Base-by-base conservation (phyloP, 306 rosid genomes). In the Cicer pinnatifidum region DNA sequence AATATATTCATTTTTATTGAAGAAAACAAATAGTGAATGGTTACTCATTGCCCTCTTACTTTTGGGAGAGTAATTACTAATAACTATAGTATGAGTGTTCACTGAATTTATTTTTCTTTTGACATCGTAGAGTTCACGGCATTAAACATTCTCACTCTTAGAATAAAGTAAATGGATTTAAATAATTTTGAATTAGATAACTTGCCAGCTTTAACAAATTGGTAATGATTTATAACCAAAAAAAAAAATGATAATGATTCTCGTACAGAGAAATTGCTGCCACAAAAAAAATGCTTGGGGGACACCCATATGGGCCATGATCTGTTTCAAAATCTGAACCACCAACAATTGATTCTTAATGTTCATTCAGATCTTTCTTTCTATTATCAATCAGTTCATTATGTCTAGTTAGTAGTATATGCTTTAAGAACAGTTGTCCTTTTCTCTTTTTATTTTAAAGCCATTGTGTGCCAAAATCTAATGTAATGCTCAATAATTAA, bases 131-230 rank as follows among this genome's bases (percentile, higher is more conserved):
- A 28, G 33, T 28, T 28, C 33, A 28, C 33, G 3, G 33, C 33
- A 28, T 28, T 48, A n/a, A 48, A 48, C 54, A 47, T 12, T 48
- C 54, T 48, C 17, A 48, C 17, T 5, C 1, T 7, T 7, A 54
- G 13, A 54, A 54, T 9, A 54, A 17, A 35, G 33, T 9, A 57
- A 11, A 57, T 8, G 15, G 3, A 23, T 23, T 39, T 9, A 10
- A 5, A 11, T 6, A 9, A 11, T 59, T 33, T 35, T 38, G 73
- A 46, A 13, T 28, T 8, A 15, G 51, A 7, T 1, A 4, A 15
- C 28, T 23, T 67, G 71, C 41, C 54, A 67, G 11, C 43, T 67
- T 46, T 46, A 12, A 58, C 17, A 58, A 58, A 40, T 40, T 7
- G 44, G 5, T 40, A 6, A 40, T 40, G 33, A 28, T 28, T 28